A percentile compares a stretch with the other conserved stretches of the same genome.
phyloP scores from a whole-genome alignment of 2,329 filamentous ascomycete species.

The Apiospora rasikravindrae region DNA sequence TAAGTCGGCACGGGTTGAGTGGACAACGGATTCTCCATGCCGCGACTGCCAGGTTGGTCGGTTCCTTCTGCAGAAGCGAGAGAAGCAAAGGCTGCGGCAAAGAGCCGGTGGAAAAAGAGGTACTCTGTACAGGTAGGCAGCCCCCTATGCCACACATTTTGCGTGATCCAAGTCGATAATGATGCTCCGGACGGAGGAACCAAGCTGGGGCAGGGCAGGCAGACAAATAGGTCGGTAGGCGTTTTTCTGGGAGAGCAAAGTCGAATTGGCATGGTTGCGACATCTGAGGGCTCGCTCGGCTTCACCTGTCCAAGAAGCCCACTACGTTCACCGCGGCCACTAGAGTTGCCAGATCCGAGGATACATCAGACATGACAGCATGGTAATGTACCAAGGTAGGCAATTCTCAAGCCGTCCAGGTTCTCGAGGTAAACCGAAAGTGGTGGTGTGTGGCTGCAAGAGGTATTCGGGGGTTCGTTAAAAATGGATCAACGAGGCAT shows the following conservation, averaged over 20 bases:
- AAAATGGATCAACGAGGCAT: constrained; percentile 6
- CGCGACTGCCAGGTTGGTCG: not conserved
- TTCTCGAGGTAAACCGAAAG: not conserved
- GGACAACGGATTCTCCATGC: not conserved
- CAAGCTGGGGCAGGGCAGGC: not conserved
- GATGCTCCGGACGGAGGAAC: constrained; percentile 10
- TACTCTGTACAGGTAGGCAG: not conserved
- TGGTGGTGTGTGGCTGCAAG: not conserved
- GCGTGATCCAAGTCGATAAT: not conserved
- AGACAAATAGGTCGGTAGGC: not conserved
- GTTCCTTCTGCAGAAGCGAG: not conserved
- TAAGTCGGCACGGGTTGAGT: not conserved
- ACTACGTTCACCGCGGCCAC: not conserved
- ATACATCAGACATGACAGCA: not conserved
- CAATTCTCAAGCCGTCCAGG: not conserved
- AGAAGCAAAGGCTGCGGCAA: not conserved
- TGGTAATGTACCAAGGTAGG: not conserved
- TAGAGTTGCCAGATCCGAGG: not conserved
- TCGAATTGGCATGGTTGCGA: not conserved
- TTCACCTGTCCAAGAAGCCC: not conserved
- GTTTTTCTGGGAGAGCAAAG: not conserved
- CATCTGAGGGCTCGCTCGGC: not conserved
- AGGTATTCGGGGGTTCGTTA: constrained; percentile 5
- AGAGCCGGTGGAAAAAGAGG: not conserved
- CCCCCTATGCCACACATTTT: not conserved